Percentiles rank a stretch among this genome's conserved stretches.
phyloP scores from a whole-genome alignment of 176 grass and related monocot genomes.

The Oryza meridionalis region DNA sequence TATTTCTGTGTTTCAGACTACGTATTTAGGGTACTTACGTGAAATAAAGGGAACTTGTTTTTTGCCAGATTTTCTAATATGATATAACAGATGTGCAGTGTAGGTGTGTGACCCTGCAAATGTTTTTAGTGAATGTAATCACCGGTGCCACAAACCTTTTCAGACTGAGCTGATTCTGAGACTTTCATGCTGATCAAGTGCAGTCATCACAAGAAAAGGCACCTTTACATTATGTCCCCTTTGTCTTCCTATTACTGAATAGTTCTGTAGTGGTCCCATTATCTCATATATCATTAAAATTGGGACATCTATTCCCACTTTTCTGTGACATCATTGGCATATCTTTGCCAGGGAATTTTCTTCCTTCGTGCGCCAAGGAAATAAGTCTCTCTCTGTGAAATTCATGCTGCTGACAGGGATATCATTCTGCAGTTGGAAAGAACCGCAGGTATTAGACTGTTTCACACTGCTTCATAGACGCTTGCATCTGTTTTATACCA shows the following conservation, averaged over 20 bases:
- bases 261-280: conserved; percentile 38
- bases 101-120: background rate
- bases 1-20: conserved; percentile 33
- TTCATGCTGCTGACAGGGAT: conserved; percentile 25
- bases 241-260: conserved; percentile 40
- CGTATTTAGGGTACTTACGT: conserved; percentile 19
- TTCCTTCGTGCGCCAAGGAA: conserved; percentile 7
- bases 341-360: conserved; percentile 38
- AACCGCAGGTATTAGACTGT: conserved; percentile 22
- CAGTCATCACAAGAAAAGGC: conserved; percentile 43
- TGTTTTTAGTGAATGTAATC: conserved; percentile 35
- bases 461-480: conserved; percentile 16
- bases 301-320: conserved; percentile 17
- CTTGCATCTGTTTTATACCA: background rate
- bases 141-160: conserved; percentile 29
- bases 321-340: conserved; percentile 39
- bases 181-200: conserved; percentile 38
- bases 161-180: conserved; percentile 34
- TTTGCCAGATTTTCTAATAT: conserved; percentile 28
- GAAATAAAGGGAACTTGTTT: background rate
- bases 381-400: conserved; percentile 21
- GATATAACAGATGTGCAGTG: conserved; percentile 2
- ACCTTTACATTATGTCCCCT: conserved; percentile 28
- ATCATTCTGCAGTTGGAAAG: conserved; percentile 27
- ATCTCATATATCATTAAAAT: conserved; percentile 23